Percentiles rank a stretch among this genome's conserved stretches.
Conservation (phyloP, 306 rosid genomes). For the Cucumis hystrix region DNA sequence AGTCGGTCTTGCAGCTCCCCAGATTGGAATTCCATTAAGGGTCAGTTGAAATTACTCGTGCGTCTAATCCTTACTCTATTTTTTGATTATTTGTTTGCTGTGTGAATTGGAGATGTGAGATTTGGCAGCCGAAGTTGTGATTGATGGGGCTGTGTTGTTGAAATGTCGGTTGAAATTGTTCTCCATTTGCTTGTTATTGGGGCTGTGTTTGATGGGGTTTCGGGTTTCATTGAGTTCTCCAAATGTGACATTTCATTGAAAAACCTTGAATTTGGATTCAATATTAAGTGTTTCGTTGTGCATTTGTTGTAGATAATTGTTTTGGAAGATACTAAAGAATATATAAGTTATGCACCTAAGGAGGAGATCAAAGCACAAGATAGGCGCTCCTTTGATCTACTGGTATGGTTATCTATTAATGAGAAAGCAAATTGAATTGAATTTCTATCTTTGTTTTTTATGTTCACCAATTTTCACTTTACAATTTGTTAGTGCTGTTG, state of each 20-base stretch:
- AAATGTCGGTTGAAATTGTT: background rate
- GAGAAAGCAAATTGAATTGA: background rate
- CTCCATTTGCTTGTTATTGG: background rate
- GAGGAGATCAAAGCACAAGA: constrained; percentile 68
- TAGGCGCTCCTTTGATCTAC: constrained; percentile 74
- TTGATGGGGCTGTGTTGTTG: background rate
- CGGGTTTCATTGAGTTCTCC: background rate
- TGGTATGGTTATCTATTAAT: constrained; percentile 45
- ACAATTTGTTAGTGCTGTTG: constrained; percentile 37
- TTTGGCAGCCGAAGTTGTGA: background rate
- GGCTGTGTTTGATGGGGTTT: no score
- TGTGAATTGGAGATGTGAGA: background rate
- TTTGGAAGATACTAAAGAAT: constrained; percentile 76
- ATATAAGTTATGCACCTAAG: constrained; percentile 61
- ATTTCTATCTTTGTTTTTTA: background rate
- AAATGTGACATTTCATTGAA: background rate
- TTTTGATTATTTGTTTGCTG: background rate
- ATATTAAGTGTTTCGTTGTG: background rate
- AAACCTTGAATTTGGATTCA: background rate
- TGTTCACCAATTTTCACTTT: constrained; percentile 12
- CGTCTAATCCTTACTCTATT: background rate
- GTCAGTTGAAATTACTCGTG: constrained; percentile 16
- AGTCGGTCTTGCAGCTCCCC: constrained; percentile 92
- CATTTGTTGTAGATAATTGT: constrained; percentile 57
- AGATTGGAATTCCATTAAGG: constrained; percentile 77